Evolutionary conservation across 2,329 filamentous ascomycete genomes (phyloP).

Genomic region (Chaetothyriales sp.): DNA sequence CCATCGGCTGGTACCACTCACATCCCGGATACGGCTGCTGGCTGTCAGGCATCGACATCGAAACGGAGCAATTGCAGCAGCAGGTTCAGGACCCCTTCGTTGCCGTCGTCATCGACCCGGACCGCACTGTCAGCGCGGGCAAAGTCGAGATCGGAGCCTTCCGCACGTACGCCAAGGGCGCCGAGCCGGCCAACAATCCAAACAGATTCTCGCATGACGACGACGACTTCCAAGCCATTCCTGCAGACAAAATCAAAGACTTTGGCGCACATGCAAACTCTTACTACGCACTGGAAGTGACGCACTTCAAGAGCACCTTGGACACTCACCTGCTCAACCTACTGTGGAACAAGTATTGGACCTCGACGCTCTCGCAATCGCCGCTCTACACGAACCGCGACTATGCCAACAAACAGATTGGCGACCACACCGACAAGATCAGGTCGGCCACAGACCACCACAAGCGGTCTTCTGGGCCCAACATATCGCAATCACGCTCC

Average conservation of each 20-base stretch:
- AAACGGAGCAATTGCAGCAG: slow-evolving; percentile 77
- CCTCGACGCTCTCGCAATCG: slow-evolving; percentile 82
- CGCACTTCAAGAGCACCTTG: slow-evolving; percentile 86
- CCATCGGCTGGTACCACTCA: slow-evolving; percentile 95
- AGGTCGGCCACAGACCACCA: slow-evolving; percentile 43
- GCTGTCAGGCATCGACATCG: slow-evolving; percentile 91
- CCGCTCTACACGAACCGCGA: slow-evolving; percentile 86
- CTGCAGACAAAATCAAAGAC: slow-evolving; percentile 84
- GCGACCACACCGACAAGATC: slow-evolving; percentile 74
- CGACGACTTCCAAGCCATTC: slow-evolving; percentile 49
- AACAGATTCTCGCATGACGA: slow-evolving; percentile 29
- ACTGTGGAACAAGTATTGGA: slow-evolving; percentile 99
- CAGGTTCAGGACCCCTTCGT: slow-evolving; percentile 78
- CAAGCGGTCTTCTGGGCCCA: slow-evolving; percentile 20
- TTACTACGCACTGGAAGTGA: slow-evolving; percentile 85
- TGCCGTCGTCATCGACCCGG: slow-evolving; percentile 90
- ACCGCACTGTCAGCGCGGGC: slow-evolving; percentile 83
- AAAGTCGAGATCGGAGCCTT: slow-evolving; percentile 98
- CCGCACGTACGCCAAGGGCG: slow-evolving; percentile 68
- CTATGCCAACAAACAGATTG: slow-evolving; percentile 82
- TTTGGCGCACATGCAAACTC: slow-evolving; percentile 83
- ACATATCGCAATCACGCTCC: slow-evolving; percentile 3
- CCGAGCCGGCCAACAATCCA: slow-evolving; percentile 40
- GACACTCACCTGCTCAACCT: slow-evolving; percentile 76
- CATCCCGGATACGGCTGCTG: slow-evolving; percentile 97